Base-by-base conservation (phyloP, 192 early-diverging fungal genomes). In the Gigaspora rosea region DNA sequence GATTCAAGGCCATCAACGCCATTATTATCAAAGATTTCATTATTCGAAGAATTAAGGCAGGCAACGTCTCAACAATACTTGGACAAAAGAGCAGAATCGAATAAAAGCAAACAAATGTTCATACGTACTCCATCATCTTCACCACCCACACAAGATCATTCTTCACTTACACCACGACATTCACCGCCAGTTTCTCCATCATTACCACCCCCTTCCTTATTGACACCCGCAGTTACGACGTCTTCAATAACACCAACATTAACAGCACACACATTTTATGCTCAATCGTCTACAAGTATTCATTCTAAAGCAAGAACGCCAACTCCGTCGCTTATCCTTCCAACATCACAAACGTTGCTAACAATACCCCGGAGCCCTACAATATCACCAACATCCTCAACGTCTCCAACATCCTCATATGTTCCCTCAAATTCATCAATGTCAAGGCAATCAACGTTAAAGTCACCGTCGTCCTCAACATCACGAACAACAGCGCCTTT, bases 121-220 rank as follows among this genome's bases (percentile, higher is more conserved):
- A n/a, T n/a, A 59, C 57, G 8, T 20, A n/a, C 12, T 59, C 8
- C 2, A 59, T n/a, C 57, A n/a, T 20, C 12, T 1, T 61, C 48
- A n/a, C 41, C 18, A 20, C 16, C 4, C 48, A 32, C 20, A 69
- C 3, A 33, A 27, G 9, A 1, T 32, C 16, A 69, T 1, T 1
- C 48, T 62, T 27, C 64, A 4, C 64, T 13, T 41, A 66, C 67
- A 1, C 49, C 48, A 11, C 67, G 49, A 69, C 8, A 41, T 50
- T 69, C 67, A 32, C 67, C 67, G 1, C 67, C 67, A 2, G 16
- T 50, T 51, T 69, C 67, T 50, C 67, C 67, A 32, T 33, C 67
- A 32, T 48, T 69, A 50, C 48, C 67, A 22, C 46, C 67, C 8
- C 11, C 48, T 22, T 50, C 66, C 22, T 15, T 27, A 22, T 18